These are phyloP conservation scores for Mycena alexandri DNA, from an alignment of 768 basidiomycete species.

Conservation along the genomic window DNA sequence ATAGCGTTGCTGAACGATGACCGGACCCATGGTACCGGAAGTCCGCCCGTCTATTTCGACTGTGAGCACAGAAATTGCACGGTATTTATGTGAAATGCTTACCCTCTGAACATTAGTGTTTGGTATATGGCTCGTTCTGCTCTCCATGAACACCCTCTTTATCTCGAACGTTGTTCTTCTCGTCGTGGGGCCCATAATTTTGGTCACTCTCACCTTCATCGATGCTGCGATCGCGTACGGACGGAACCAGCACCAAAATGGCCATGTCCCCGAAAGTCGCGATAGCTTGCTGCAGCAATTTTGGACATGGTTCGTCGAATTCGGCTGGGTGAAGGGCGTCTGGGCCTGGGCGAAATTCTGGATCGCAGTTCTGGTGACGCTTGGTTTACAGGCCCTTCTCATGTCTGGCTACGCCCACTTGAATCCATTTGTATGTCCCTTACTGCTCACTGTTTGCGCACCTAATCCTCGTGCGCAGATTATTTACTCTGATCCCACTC, in stretches of 20 bases:
- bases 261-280: conserved; percentile 36
- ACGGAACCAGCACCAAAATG: conserved; percentile 33
- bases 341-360: conserved; percentile 75
- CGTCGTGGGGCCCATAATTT: conserved; percentile 70
- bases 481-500: conserved; percentile 67
- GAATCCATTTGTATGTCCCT: conserved; percentile 30
- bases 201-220: conserved; percentile 57
- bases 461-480: conserved; percentile 56
- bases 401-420: conserved; percentile 60
- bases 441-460: background rate
- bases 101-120: conserved; percentile 62
- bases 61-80: conserved; percentile 55
- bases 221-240: conserved; percentile 24
- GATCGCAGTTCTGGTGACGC: conserved; percentile 62
- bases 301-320: conserved; percentile 43
- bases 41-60: conserved; percentile 77
- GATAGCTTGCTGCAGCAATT: conserved; percentile 32
- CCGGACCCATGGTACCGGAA: conserved; percentile 41
- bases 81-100: background rate
- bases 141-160: conserved; percentile 64
- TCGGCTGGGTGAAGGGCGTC: conserved; percentile 46
- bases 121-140: conserved; percentile 63
- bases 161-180: conserved; percentile 71
- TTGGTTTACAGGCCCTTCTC: conserved; percentile 62
- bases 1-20: conserved; percentile 64